Percentiles rank a stretch among this genome's conserved stretches.
Conservation (phyloP, 2,329 filamentous ascomycete species). For the Emmonsiellopsis sp. region DNA sequence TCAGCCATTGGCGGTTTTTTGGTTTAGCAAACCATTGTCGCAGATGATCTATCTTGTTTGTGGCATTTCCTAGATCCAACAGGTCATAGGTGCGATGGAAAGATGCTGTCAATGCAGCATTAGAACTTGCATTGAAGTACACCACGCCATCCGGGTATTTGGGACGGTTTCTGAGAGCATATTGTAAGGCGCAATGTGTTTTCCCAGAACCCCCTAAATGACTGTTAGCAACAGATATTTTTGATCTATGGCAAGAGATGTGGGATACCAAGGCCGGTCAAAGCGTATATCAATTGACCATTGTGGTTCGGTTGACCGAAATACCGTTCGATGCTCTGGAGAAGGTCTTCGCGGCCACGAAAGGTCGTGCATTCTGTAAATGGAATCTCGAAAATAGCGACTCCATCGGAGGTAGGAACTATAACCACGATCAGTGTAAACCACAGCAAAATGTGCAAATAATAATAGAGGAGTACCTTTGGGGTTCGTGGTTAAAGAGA, state of each 20-base stretch:
- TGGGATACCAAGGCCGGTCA: conserved; percentile 4
- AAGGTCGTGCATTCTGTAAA: background rate
- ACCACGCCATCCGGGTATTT: background rate
- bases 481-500: background rate
- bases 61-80: background rate
- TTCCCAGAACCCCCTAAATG: conserved; percentile 7
- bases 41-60: conserved; percentile 1
- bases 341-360: conserved; percentile 4
- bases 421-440: background rate
- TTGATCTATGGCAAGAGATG: background rate
- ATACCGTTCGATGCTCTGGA: conserved; percentile 2
- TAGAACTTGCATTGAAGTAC: background rate
- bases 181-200: conserved; percentile 5
- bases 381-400: background rate
- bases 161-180: conserved; percentile 4
- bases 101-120: background rate
- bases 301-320: background rate
- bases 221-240: background rate
- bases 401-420: background rate
- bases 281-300: conserved; percentile 1
- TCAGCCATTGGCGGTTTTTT: conserved; percentile 12
- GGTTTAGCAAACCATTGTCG: conserved; percentile 7
- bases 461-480: background rate
- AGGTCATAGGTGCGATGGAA: conserved; percentile 3
- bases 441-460: background rate